Evolutionary conservation across 129 eudicot genomes (phyloP), one percentile per base, ranked within the genome.

Genomic region (Smallanthus sonchifolius): DNA sequence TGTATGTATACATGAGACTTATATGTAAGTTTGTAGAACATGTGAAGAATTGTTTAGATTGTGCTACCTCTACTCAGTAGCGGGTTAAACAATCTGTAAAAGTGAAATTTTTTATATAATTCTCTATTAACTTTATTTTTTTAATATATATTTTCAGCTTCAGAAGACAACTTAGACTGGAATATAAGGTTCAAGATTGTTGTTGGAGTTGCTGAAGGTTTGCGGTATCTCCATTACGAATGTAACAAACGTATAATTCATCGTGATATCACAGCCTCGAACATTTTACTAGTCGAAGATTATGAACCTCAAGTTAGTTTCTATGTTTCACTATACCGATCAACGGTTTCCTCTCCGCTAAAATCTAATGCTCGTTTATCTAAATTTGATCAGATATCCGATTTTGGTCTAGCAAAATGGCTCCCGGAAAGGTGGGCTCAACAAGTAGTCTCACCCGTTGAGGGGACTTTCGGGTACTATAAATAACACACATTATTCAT

Each of bases 401-500:
- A 90, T 80, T 90, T 85, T 42, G 96, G 96, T 67, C 75, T 90
- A 39, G 96, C 93, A 66, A 90, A 90, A 80, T 90, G 96, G 96
- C 96, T 90, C 11, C 96, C 96, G 0, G 93, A 85, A 24, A 83
- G 73, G 47, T 90, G 96, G 93, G 74, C 71, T 75, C 87, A 87
- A 52, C 96, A 85, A 77, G 82, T 87, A 65, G 93, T 90, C 38
- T 81, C 92, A 9, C 96, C 96, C 0, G 56, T 90, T 36, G 96
- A 90, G 75, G 96, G 96, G 38, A 90, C 96, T 39, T 87, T 90
- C 8, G 96, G 96, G 96, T 90, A 86, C 70, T 5, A 62, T n/a
- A 38, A 36, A 1, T 49, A 28, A 39, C 38, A n/a, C 5, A 17
- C 10, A 2, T 60, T 68, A n/a, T 37, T 80, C 16, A 5, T 52